Evolutionary conservation across 2,329 filamentous ascomycete genomes (phyloP).

Genomic region (Beauveria australis): DNA sequence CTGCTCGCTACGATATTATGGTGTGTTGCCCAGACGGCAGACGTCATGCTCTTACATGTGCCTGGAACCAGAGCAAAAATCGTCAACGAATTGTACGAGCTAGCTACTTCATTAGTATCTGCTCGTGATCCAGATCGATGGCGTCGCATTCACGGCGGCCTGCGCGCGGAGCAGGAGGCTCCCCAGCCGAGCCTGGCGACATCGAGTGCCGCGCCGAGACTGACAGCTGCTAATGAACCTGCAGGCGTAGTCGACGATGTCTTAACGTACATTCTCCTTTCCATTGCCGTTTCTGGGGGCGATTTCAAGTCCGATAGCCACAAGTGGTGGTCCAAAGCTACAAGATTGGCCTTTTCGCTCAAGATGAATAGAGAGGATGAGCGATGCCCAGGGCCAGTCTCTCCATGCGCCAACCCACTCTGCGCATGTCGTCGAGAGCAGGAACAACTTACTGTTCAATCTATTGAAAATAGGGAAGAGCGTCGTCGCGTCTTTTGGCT

Average conservation of each 20-base stretch:
- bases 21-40: slow-evolving; percentile 38
- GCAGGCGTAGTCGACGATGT: slow-evolving; percentile 32
- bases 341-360: slow-evolving; percentile 29
- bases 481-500: slow-evolving; percentile 40
- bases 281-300: slow-evolving; percentile 37
- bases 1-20: slow-evolving; percentile 40
- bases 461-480: slow-evolving; percentile 37
- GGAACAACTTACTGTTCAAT: slow-evolving; percentile 17
- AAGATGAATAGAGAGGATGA: slow-evolving; percentile 32
- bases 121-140: slow-evolving; percentile 29
- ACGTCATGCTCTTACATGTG: slow-evolving; percentile 33
- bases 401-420: slow-evolving; percentile 24
- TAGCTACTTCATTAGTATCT: slow-evolving; percentile 26
- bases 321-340: slow-evolving; percentile 39
- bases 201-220: slow-evolving; percentile 19
- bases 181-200: slow-evolving; percentile 18
- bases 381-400: slow-evolving; percentile 19
- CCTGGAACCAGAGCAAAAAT: slow-evolving; percentile 32
- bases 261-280: slow-evolving; percentile 35
- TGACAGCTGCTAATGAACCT: slow-evolving; percentile 26
- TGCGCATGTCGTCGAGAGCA: slow-evolving; percentile 24
- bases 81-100: slow-evolving; percentile 28
- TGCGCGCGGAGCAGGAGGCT: slow-evolving; percentile 25
- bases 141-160: slow-evolving; percentile 27
- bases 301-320: slow-evolving; percentile 41